Conservation (phyloP, 495 filamentous ascomycete species). For the Collariella sp. region DNA sequence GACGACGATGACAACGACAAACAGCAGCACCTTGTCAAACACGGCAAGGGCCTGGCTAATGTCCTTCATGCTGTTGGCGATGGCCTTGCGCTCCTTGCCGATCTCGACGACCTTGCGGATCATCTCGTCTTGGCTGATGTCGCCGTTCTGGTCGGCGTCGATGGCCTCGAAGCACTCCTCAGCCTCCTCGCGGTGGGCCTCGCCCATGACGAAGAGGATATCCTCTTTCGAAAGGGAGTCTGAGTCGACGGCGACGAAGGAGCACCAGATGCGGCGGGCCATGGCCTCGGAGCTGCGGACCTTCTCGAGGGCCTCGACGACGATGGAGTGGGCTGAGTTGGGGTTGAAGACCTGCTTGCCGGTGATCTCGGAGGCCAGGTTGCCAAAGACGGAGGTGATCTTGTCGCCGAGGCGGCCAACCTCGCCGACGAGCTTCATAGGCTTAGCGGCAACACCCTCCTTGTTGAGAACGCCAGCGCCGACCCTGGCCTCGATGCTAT, state of each 20-base stretch:
- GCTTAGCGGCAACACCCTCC: slow-evolving; percentile 55
- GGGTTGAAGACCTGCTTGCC: slow-evolving; percentile 93
- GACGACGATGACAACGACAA: slow-evolving; percentile 68
- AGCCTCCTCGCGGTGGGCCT: slow-evolving; percentile 59
- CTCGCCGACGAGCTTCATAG: slow-evolving; percentile 68
- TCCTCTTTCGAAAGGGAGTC: slow-evolving; percentile 74
- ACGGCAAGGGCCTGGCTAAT: slow-evolving; percentile 91
- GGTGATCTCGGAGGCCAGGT: slow-evolving; percentile 86
- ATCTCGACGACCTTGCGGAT: slow-evolving; percentile 76
- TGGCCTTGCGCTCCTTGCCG: slow-evolving; percentile 72
- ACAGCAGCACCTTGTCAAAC: slow-evolving; percentile 73
- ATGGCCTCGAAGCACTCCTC: slow-evolving; percentile 72
- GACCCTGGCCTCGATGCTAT: slow-evolving; percentile 53
- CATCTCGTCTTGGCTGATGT: slow-evolving; percentile 93
- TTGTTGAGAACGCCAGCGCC: slow-evolving; percentile 38
- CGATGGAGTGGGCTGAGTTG: slow-evolving; percentile 76
- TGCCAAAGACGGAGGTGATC: slow-evolving; percentile 84
- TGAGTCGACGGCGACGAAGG: slow-evolving; percentile 84
- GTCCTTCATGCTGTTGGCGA: slow-evolving; percentile 89
- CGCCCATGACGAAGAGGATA: slow-evolving; percentile 77
- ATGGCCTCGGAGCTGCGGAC: slow-evolving; percentile 75
- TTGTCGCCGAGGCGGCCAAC: slow-evolving; percentile 83
- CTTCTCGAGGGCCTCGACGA: slow-evolving; percentile 81
- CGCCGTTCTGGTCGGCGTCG: slow-evolving; percentile 84
- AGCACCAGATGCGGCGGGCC: slow-evolving; percentile 93